These are phyloP conservation scores for Globisporangium radiosum DNA, from an alignment of 352 stramenopile species.

Conservation along the genomic window DNA sequence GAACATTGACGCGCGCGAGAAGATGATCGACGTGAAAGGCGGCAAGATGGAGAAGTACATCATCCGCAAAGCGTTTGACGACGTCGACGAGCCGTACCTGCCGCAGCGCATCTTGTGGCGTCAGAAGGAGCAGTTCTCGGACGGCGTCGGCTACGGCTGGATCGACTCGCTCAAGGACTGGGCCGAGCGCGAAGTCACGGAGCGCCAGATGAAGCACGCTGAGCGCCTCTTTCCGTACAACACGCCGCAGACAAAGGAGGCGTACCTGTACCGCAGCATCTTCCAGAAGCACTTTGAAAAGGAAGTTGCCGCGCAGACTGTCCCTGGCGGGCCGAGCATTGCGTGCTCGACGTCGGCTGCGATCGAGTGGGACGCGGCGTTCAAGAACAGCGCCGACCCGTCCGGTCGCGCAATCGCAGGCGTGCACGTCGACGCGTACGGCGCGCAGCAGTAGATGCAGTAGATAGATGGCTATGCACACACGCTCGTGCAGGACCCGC, in stretches of 20 bases:
- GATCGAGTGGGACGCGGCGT: slow-evolving; percentile 96
- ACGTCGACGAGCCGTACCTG: slow-evolving; percentile 96
- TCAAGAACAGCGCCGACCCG: slow-evolving; percentile 93
- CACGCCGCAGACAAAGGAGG: slow-evolving; percentile 97
- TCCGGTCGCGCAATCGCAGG: slow-evolving; percentile 92
- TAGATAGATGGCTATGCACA: no score
- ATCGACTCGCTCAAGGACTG: slow-evolving; percentile 96
- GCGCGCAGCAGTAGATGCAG: slow-evolving; percentile 7
- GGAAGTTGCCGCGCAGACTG: slow-evolving; percentile 94
- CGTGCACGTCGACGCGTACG: slow-evolving; percentile 95
- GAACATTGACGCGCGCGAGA: slow-evolving; percentile 96
- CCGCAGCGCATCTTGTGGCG: slow-evolving; percentile 97
- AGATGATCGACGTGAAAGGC: slow-evolving; percentile 93
- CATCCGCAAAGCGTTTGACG: slow-evolving; percentile 98
- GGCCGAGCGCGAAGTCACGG: slow-evolving; percentile 92
- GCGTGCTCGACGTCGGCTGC: slow-evolving; percentile 96
- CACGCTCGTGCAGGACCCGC: no score
- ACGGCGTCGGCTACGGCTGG: slow-evolving; percentile 99
- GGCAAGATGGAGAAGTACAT: slow-evolving; percentile 98
- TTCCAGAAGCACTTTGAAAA: slow-evolving; percentile 98
- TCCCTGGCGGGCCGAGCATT: slow-evolving; percentile 97
- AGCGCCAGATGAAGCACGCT: slow-evolving; percentile 94
- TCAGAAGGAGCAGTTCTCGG: slow-evolving; percentile 99
- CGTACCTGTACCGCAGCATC: slow-evolving; percentile 94
- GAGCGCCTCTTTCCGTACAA: slow-evolving; percentile 97